Evolutionary conservation across 768 basidiomycete species (phyloP).

Genomic region (Leccinum imitatum): DNA sequence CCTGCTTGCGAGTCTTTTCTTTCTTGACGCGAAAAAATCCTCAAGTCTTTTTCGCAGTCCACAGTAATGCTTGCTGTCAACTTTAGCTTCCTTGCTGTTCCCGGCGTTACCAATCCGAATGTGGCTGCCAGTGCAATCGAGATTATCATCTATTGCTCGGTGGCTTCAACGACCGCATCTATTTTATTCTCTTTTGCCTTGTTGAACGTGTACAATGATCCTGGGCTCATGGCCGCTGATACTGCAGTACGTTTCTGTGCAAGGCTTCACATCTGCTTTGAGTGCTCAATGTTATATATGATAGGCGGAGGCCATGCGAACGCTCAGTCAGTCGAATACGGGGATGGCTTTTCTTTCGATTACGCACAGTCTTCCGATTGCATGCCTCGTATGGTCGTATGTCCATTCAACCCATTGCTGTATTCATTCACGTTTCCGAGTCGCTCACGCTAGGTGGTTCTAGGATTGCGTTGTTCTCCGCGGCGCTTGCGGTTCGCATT

Average conservation of each 20-base stretch:
- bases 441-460: neutral
- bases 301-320: slow-evolving; percentile 8
- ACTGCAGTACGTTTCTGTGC: slow-evolving; percentile 7
- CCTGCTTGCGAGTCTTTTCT: slow-evolving; percentile 8
- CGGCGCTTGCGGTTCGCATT: slow-evolving; percentile 9
- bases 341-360: slow-evolving; percentile 14
- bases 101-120: neutral
- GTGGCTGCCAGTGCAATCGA: neutral
- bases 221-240: neutral
- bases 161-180: slow-evolving; percentile 11
- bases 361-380: slow-evolving; percentile 16
- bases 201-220: slow-evolving; percentile 13
- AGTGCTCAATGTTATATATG: neutral
- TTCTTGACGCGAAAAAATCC: neutral
- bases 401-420: neutral
- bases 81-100: slow-evolving; percentile 17
- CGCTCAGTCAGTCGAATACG: neutral
- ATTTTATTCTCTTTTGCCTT: slow-evolving; percentile 14
- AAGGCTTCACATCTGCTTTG: no score
- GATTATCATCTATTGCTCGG: slow-evolving; percentile 15
- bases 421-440: neutral
- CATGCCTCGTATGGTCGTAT: slow-evolving; percentile 18
- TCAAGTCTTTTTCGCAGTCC: slow-evolving; percentile 7
- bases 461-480: slow-evolving; percentile 11
- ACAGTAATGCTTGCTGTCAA: slow-evolving; percentile 21